These are phyloP conservation scores for Actinomucor elegans DNA, from an alignment of 371 early-diverging fungal species.

Conservation along the genomic window DNA sequence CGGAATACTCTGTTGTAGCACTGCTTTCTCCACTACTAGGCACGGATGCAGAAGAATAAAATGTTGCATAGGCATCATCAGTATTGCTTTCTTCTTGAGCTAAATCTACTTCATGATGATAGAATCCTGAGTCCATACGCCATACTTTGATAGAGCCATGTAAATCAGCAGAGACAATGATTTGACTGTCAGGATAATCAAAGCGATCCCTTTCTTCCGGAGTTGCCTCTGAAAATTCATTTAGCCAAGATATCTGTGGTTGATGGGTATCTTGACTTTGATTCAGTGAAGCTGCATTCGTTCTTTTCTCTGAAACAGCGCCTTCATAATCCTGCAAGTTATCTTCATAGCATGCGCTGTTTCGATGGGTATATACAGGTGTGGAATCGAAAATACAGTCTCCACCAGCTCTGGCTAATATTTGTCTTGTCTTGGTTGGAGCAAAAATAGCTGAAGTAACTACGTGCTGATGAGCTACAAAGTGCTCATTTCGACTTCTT, in stretches of 20 bases:
- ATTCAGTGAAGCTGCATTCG: neutral
- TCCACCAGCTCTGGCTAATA: constrained; percentile 50
- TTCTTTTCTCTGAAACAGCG: neutral
- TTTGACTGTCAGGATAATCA: constrained; percentile 54
- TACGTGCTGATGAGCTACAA: constrained; percentile 50
- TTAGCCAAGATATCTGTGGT: neutral
- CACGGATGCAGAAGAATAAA: no score
- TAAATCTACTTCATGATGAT: neutral
- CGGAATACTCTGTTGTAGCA: no score
- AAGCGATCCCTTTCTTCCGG: constrained; percentile 23
- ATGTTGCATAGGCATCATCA: neutral
- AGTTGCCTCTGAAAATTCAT: constrained; percentile 26
- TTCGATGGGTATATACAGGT: constrained; percentile 17
- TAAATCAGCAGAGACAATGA: constrained; percentile 65
- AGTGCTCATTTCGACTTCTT: constrained; percentile 35
- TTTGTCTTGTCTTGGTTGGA: constrained; percentile 57
- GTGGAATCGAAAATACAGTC: constrained; percentile 47
- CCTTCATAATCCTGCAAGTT: neutral
- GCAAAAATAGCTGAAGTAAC: constrained; percentile 66
- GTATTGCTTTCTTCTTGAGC: neutral
- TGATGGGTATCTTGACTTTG: constrained; percentile 3
- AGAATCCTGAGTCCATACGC: constrained; percentile 57
- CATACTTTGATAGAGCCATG: constrained; percentile 67
- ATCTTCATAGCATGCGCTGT: neutral
- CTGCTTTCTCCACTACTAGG: no score